These are phyloP conservation scores for Geotrichum klebahnii DNA, from an alignment of 1,139 yeast species.

Conservation along the genomic window DNA sequence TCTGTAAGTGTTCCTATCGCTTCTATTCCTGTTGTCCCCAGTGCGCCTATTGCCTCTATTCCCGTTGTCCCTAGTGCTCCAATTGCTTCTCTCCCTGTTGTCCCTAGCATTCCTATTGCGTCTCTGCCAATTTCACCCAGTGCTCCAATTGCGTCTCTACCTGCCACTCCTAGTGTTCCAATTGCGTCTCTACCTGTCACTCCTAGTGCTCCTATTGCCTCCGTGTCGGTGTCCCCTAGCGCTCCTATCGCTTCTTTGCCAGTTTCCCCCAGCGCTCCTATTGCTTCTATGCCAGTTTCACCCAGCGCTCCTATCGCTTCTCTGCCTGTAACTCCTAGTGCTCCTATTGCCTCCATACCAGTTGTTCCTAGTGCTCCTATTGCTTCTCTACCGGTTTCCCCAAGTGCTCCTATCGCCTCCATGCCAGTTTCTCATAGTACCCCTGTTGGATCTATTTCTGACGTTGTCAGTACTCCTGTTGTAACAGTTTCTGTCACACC, in stretches of 20 bases:
- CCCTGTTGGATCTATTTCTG: too few species aligned
- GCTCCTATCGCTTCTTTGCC: conserved; percentile 15
- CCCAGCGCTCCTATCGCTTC: background rate
- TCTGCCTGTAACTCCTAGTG: conserved; percentile 8
- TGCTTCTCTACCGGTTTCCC: background rate
- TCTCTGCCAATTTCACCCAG: conserved; percentile 16
- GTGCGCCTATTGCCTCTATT: conserved; percentile 4
- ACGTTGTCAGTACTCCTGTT: conserved; percentile 8
- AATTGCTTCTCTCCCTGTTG: background rate
- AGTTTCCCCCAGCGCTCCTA: conserved; percentile 6
- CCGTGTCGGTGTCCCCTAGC: conserved; percentile 11
- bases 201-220: conserved; percentile 23
- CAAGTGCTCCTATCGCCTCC: background rate
- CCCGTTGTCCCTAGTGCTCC: background rate
- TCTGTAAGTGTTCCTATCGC: conserved; percentile 14
- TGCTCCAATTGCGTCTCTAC: conserved; percentile 15
- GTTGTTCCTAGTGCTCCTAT: conserved; percentile 21
- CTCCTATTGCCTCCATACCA: conserved; percentile 7
- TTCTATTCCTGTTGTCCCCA: conserved; percentile 8
- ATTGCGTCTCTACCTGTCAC: background rate
- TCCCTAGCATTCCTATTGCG: conserved; percentile 11
- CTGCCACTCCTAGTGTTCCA: background rate
- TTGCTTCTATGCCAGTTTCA: background rate
- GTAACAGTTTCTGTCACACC: conserved; percentile 13
- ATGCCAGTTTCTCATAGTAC: conserved; percentile 6